These are phyloP conservation scores for Singerocomus inundabilis DNA, from an alignment of 1,284 basidiomycete genomes.

Conservation along the genomic window DNA sequence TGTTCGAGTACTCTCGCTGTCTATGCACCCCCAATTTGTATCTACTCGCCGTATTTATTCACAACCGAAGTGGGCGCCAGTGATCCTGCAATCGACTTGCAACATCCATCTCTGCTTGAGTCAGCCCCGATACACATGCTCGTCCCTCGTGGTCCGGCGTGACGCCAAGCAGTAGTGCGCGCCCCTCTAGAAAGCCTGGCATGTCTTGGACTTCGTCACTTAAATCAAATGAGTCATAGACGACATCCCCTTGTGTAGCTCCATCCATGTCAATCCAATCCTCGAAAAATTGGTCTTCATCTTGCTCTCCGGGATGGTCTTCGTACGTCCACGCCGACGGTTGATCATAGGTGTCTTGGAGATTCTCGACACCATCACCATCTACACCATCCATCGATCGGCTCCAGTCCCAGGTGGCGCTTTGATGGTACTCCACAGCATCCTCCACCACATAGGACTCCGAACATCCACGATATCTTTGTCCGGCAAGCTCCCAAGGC, in stretches of 20 bases:
- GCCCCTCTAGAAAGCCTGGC: constrained; percentile 43
- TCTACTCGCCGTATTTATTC: background rate
- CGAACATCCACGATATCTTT: background rate
- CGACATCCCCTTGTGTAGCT: background rate
- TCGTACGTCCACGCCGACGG: constrained; percentile 4
- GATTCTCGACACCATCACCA: background rate
- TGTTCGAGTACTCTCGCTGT: background rate
- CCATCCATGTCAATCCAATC: background rate
- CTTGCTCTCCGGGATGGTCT: constrained; percentile 1
- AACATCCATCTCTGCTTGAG: constrained; percentile 55
- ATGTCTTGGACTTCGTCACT: background rate
- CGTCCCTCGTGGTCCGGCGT: background rate
- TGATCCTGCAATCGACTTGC: constrained; percentile 53
- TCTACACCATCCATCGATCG: constrained; percentile 5
- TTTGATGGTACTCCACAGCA: background rate
- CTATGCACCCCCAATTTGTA: background rate
- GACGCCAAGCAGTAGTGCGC: constrained; percentile 39
- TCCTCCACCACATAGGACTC: constrained; percentile 4
- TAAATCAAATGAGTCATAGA: no score
- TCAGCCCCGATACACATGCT: constrained; percentile 24
- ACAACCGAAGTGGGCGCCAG: constrained; percentile 57
- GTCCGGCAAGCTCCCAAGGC: background rate
- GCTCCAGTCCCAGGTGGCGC: constrained; percentile 1
- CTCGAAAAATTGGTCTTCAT: background rate
- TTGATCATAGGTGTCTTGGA: background rate